Evolutionary conservation across 225 moss, liverwort and hornwort species (phyloP).

Genomic region (Polytrichum formosum): DNA sequence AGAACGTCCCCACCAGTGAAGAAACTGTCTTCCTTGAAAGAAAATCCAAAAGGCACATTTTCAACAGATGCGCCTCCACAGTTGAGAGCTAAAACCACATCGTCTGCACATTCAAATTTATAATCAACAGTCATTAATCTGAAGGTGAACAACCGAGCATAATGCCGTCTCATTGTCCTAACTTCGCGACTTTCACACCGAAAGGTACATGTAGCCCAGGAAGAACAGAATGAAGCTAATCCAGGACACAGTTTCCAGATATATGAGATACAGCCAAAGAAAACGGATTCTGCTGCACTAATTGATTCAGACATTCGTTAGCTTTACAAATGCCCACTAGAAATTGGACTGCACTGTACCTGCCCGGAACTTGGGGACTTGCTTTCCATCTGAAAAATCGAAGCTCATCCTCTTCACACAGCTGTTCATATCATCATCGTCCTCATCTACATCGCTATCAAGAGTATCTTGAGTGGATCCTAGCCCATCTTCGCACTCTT

Average conservation of each 20-base stretch:
- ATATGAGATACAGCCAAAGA: too few relatives aligned
- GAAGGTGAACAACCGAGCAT: too few relatives aligned
- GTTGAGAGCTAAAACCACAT: conserved; percentile 73
- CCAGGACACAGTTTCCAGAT: too few relatives aligned
- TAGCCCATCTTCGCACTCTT: not conserved
- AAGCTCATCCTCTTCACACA: conserved; percentile 60
- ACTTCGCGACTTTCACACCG: too few relatives aligned
- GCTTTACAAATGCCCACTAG: too few relatives aligned
- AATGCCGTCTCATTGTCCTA: too few relatives aligned
- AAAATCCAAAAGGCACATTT: conserved; percentile 51
- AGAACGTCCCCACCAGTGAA: conserved; percentile 87
- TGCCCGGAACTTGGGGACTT: conserved; percentile 48
- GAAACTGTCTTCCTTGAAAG: conserved; percentile 58
- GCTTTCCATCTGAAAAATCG: conserved; percentile 40
- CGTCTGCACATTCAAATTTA: conserved; percentile 41
- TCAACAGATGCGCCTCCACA: conserved; percentile 53
- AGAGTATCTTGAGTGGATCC: conserved; percentile 21
- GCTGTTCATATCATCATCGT: conserved; percentile 23
- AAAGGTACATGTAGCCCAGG: too few relatives aligned
- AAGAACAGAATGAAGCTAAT: too few relatives aligned
- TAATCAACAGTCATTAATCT: not conserved
- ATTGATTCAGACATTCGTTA: too few relatives aligned
- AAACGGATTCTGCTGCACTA: too few relatives aligned
- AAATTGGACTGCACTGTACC: conserved; percentile 16
- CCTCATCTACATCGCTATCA: conserved; percentile 31